These are phyloP conservation scores for Grigorovia yakushimaensis DNA, from an alignment of 805 yeast genomes.

Conservation along the genomic window DNA sequence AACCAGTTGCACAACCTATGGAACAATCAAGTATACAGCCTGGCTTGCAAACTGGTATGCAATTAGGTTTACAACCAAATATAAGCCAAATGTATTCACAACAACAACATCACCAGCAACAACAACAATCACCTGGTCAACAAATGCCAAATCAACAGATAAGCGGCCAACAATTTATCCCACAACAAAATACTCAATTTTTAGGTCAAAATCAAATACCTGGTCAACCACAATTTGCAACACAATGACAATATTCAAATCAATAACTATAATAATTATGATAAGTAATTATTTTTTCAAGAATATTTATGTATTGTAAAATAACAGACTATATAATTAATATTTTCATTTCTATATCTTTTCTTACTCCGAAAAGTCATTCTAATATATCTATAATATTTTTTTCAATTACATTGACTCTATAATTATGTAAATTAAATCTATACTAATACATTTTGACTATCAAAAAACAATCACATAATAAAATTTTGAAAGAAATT, in stretches of 20 bases:
- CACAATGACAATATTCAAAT: not conserved
- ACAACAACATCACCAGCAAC: conserved; percentile 2
- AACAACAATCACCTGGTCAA: not conserved
- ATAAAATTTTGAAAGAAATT: no score
- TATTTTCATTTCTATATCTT: no score
- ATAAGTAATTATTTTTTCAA: no score
- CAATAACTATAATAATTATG: not conserved
- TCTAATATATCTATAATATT: no score
- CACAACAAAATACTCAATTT: not conserved
- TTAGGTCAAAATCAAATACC: not conserved
- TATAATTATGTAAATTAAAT: not conserved
- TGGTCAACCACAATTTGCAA: not conserved
- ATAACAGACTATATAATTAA: no score
- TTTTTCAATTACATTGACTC: not conserved
- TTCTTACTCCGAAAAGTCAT: no score
- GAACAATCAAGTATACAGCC: not conserved
- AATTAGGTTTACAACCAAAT: not conserved
- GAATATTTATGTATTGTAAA: no score
- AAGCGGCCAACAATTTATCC: not conserved
- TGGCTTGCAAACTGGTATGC: not conserved
- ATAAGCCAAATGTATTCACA: not conserved
- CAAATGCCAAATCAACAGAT: not conserved
- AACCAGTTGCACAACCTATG: no score
- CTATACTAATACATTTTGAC: not conserved
- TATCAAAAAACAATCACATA: not conserved